phyloP scores from a whole-genome alignment of 345 rosid species.

The Syzygium oleosum region DNA sequence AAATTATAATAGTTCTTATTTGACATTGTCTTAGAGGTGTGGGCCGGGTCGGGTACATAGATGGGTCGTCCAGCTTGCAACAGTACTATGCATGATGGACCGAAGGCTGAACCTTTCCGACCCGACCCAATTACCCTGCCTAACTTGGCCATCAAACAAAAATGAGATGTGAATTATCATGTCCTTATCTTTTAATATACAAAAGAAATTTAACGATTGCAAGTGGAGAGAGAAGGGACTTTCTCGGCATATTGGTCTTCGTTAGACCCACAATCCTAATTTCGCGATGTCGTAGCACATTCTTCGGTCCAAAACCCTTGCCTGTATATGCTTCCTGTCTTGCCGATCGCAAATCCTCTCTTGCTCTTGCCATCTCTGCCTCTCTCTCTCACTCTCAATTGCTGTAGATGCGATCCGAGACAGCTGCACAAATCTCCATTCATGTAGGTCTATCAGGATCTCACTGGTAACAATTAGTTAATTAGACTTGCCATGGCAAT shows the following conservation, averaged over 20 bases:
- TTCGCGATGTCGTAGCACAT: neutral
- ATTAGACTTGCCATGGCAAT: neutral
- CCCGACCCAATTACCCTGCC: neutral
- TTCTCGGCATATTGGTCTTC: neutral
- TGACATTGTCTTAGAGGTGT: neutral
- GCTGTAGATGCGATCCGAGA: neutral
- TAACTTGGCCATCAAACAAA: neutral
- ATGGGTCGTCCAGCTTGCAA: neutral
- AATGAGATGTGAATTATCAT: neutral
- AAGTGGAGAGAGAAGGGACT: neutral
- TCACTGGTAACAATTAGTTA: neutral
- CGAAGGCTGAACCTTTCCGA: neutral
- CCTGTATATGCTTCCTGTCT: neutral
- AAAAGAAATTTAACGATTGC: neutral
- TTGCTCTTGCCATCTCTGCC: fast-evolving
- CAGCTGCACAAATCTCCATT: neutral
- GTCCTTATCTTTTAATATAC: neutral
- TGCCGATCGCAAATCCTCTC: neutral
- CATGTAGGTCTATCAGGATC: neutral
- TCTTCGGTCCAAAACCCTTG: neutral
- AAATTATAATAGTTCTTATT: neutral
- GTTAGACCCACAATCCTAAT: neutral
- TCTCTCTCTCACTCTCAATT: neutral
- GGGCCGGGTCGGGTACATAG: neutral
- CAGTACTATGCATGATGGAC: neutral